Evolutionary conservation across 768 basidiomycete species (phyloP).

Genomic region (Suillus cothurnatus): DNA sequence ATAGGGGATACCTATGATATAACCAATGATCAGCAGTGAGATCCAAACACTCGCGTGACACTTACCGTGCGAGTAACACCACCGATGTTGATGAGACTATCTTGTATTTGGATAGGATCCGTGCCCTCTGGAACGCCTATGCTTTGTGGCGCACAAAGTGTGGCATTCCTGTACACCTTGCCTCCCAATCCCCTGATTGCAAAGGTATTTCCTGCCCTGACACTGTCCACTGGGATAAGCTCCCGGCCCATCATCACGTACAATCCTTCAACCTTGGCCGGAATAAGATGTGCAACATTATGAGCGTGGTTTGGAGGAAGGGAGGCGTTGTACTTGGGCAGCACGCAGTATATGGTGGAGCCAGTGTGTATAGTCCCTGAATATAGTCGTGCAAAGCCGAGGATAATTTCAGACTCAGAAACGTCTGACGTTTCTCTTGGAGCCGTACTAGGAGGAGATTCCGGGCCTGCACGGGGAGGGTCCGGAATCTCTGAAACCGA

Average conservation of each 20-base stretch:
- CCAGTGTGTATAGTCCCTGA: constrained; percentile 80
- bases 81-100: constrained; percentile 80
- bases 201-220: constrained; percentile 92
- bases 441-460: background rate
- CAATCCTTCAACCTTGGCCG: constrained; percentile 68
- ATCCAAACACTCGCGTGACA: background rate
- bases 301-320: constrained; percentile 63
- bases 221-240: constrained; percentile 78
- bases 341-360: constrained; percentile 64
- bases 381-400: constrained; percentile 94
- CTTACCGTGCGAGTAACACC: constrained; percentile 49
- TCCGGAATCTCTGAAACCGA: constrained; percentile 11
- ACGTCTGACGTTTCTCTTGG: background rate
- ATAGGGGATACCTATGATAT: constrained; percentile 75
- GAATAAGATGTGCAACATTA: constrained; percentile 66
- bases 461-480: constrained; percentile 4
- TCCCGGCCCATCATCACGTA: constrained; percentile 99
- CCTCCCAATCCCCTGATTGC: constrained; percentile 90
- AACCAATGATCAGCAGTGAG: background rate
- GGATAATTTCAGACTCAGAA: constrained; percentile 57
- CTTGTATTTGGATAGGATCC: constrained; percentile 38
- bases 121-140: constrained; percentile 39
- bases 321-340: constrained; percentile 82
- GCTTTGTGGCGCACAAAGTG: constrained; percentile 72
- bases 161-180: constrained; percentile 88